Evolutionary conservation across 306 rosid genomes (phyloP).

Genomic region (Nissolia schottii): DNA sequence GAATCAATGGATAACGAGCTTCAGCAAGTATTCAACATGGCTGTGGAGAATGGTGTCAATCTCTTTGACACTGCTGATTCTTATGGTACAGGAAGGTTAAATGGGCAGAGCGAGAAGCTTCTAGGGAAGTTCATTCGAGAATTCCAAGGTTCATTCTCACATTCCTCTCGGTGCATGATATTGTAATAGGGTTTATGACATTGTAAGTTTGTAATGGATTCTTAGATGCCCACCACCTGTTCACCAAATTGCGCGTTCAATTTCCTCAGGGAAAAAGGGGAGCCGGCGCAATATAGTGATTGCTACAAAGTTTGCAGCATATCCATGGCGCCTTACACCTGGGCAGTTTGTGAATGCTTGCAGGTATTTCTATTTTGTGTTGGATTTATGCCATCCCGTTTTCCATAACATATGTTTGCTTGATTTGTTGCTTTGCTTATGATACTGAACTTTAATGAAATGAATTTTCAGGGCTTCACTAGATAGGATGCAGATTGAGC

Average conservation of each 20-base stretch:
- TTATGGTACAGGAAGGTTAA: conserved; percentile 85
- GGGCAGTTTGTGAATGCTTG: conserved; percentile 88
- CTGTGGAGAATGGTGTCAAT: conserved; percentile 73
- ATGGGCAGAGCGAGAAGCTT: conserved; percentile 89
- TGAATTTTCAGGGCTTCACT: conserved; percentile 66
- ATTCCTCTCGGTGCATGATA: too few relatives aligned
- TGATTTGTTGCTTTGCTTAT: background rate
- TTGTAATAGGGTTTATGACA: too few relatives aligned
- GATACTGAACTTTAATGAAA: conserved; percentile 13
- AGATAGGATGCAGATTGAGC: conserved; percentile 77
- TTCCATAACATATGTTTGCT: background rate
- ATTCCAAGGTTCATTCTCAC: conserved; percentile 51
- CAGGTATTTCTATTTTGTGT: conserved; percentile 42
- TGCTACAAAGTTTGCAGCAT: conserved; percentile 95
- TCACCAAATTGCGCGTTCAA: conserved; percentile 1
- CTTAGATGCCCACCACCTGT: conserved; percentile 1
- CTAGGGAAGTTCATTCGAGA: conserved; percentile 72
- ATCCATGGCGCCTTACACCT: conserved; percentile 95
- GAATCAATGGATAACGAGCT: conserved; percentile 87
- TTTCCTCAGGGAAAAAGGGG: conserved; percentile 53
- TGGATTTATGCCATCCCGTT: background rate
- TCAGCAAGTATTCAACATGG: conserved; percentile 68
- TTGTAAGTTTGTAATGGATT: background rate
- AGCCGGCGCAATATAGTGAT: conserved; percentile 55
- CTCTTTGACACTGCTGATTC: conserved; percentile 94